Percentiles rank a stretch among this genome's conserved stretches.
Evolutionary conservation across 2,329 filamentous ascomycete genomes (phyloP).

Genomic region (Paraphaeosphaeria sporulosa): DNA sequence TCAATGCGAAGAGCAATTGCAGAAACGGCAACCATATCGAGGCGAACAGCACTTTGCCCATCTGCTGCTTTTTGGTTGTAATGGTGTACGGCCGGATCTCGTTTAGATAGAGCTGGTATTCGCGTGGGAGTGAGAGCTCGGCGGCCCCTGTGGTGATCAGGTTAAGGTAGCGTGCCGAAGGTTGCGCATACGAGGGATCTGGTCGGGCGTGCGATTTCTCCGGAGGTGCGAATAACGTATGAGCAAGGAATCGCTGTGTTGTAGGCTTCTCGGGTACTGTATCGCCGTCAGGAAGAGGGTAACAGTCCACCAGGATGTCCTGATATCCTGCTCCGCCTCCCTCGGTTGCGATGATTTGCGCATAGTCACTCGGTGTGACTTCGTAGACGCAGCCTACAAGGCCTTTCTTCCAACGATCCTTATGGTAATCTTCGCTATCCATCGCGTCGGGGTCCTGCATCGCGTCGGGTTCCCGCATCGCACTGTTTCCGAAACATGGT

Average conservation of each 20-base stretch:
- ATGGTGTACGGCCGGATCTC: conserved; percentile 73
- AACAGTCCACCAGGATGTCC: conserved; percentile 81
- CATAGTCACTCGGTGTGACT: conserved; percentile 82
- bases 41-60: conserved; percentile 72
- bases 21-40: conserved; percentile 66
- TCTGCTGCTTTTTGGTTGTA: conserved; percentile 70
- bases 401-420: conserved; percentile 77
- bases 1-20: conserved; percentile 59
- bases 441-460: conserved; percentile 55
- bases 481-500: conserved; percentile 90
- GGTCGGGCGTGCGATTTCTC: conserved; percentile 57
- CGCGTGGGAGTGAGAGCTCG: conserved; percentile 79
- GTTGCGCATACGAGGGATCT: conserved; percentile 76
- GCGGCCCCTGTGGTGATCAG: conserved; percentile 79
- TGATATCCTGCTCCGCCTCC: conserved; percentile 86
- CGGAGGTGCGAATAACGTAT: conserved; percentile 16
- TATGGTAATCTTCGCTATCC: conserved; percentile 52
- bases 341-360: conserved; percentile 87
- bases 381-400: conserved; percentile 96
- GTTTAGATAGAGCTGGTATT: conserved; percentile 78
- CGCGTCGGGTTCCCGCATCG: conserved; percentile 60
- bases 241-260: conserved; percentile 64
- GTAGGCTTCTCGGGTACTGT: conserved; percentile 70
- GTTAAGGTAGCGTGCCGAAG: conserved; percentile 83
- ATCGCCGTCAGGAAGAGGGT: conserved; percentile 67